phyloP scores from a whole-genome alignment of 2,329 filamentous ascomycete species.

The Endothia cerciana region DNA sequence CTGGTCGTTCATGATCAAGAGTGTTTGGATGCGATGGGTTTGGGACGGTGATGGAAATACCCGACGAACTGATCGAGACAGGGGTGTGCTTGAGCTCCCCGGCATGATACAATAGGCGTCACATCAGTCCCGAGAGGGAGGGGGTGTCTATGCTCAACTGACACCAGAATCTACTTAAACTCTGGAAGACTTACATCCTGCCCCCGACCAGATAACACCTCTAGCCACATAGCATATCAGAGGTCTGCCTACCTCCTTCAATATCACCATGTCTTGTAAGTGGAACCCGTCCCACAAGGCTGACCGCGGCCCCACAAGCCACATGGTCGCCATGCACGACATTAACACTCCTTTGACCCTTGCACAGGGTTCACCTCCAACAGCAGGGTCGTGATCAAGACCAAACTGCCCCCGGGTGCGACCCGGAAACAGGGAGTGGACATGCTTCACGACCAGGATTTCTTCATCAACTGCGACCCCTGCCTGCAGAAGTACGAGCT shows the following conservation, averaged over 20 bases:
- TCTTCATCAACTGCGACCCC: conserved; percentile 57
- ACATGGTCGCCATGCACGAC: conserved; percentile 11
- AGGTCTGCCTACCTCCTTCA: background rate
- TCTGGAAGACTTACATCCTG: background rate
- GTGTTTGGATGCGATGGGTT: background rate
- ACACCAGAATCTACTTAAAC: background rate
- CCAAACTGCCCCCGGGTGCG: conserved; percentile 46
- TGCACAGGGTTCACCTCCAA: conserved; percentile 48
- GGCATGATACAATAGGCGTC: conserved; percentile 13
- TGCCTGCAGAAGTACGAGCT: conserved; percentile 50
- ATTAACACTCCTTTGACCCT: background rate
- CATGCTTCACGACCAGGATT: conserved; percentile 55
- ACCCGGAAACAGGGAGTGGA: conserved; percentile 44
- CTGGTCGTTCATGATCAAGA: background rate
- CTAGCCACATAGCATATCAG: background rate
- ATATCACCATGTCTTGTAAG: conserved; percentile 15
- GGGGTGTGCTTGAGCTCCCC: background rate
- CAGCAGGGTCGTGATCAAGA: conserved; percentile 46
- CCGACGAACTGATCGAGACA: background rate
- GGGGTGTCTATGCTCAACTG: background rate
- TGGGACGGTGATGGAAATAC: background rate
- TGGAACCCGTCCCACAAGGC: conserved; percentile 2
- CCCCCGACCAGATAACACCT: background rate
- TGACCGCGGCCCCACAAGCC: conserved; percentile 4
- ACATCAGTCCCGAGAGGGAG: conserved; percentile 4